Conservation (phyloP, 441 rosid genomes). For the Daphne laureola region DNA sequence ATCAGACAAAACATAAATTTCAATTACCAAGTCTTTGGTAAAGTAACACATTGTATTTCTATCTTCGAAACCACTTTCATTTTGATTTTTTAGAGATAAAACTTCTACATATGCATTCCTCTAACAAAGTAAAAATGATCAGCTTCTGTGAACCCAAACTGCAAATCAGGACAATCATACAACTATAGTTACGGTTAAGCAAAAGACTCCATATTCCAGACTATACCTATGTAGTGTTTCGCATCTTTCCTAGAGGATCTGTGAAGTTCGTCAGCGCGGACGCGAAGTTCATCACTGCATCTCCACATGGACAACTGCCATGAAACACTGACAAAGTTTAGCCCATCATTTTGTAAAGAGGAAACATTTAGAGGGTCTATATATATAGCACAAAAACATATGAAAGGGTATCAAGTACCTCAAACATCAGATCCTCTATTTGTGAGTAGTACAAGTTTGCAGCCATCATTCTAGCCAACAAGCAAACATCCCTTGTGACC, state of each 20-base stretch:
- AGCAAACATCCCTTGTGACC: conserved; percentile 73
- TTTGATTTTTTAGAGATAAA: not conserved
- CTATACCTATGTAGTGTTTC: conserved; percentile 88
- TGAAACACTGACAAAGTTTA: conserved; percentile 12
- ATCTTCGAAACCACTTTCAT: too few species aligned
- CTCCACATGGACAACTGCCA: conserved; percentile 98
- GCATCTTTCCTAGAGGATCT: conserved; percentile 67
- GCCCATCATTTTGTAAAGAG: conserved; percentile 1
- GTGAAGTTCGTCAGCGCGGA: conserved; percentile 61
- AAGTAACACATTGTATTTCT: too few species aligned
- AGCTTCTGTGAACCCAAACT: not conserved
- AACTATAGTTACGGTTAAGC: not conserved
- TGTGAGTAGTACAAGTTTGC: conserved; percentile 60
- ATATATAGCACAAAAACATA: not conserved
- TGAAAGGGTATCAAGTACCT: conserved; percentile 30
- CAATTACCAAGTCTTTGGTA: too few species aligned
- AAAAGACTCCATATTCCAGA: conserved; percentile 2
- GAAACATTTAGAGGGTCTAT: not conserved
- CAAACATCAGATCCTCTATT: conserved; percentile 71
- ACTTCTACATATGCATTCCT: conserved; percentile 1
- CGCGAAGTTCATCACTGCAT: conserved; percentile 83
- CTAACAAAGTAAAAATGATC: not conserved
- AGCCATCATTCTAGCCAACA: conserved; percentile 79
- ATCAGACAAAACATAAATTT: conserved; percentile 2
- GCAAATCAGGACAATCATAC: not conserved